Evolutionary conservation across 1,284 basidiomycete genomes (phyloP).

Genomic region (Ustilago shanxiensis): DNA sequence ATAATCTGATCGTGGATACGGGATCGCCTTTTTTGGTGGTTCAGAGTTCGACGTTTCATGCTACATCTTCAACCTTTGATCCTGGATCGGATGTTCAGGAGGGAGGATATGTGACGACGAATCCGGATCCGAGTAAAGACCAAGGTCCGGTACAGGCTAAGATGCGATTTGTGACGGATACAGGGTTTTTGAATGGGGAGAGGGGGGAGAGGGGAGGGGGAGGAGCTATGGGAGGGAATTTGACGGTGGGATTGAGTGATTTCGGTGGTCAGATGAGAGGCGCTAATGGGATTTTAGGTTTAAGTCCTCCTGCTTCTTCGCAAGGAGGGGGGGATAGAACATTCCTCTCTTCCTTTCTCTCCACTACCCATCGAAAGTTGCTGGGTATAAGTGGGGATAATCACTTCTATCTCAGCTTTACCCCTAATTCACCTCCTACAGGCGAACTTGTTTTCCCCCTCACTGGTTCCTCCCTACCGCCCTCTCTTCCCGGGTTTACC

Average conservation of each 20-base stretch:
- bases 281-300: slow-evolving; percentile 32
- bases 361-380: background rate
- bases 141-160: slow-evolving; percentile 6
- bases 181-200: slow-evolving; percentile 8
- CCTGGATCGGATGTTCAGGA: background rate
- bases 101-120: slow-evolving; percentile 21
- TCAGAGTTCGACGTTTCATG: slow-evolving; percentile 4
- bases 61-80: slow-evolving; percentile 8
- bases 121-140: background rate
- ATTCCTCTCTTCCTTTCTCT: slow-evolving; percentile 30
- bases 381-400: slow-evolving; percentile 18
- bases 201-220: slow-evolving; percentile 13
- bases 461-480: slow-evolving; percentile 12
- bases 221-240: slow-evolving; percentile 6
- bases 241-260: slow-evolving; percentile 22
- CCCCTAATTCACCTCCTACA: background rate
- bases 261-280: slow-evolving; percentile 6
- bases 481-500: background rate
- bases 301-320: too few species aligned
- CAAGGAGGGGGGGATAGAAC: slow-evolving; percentile 18
- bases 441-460: slow-evolving; percentile 41
- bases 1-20: slow-evolving; percentile 37
- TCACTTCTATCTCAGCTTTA: slow-evolving; percentile 31
- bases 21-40: slow-evolving; percentile 40
- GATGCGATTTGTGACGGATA: slow-evolving; percentile 30